phyloP scores from a whole-genome alignment of 2,329 filamentous ascomycete genomes.

The Paecilomyces fulvus region DNA sequence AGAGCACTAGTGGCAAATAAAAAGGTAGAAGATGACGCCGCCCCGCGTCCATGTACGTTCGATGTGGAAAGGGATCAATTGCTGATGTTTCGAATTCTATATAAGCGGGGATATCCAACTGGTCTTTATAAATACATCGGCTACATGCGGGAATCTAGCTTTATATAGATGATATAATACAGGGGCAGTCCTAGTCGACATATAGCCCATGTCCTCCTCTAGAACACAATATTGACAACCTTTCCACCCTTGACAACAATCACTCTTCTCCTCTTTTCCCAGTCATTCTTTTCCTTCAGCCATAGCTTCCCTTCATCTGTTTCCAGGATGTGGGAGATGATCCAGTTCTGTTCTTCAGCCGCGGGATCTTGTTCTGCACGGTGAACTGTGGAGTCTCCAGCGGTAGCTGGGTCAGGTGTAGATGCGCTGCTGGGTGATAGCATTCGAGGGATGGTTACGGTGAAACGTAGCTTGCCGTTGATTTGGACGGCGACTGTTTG shows the following conservation, averaged over 20 bases:
- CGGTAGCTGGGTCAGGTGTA: constrained; percentile 12
- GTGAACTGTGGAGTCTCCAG: constrained; percentile 15
- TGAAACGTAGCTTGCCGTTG: constrained; percentile 68
- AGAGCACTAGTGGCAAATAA: too few species aligned
- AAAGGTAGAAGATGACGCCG: too few species aligned
- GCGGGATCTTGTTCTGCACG: constrained; percentile 2
- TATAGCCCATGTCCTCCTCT: background rate
- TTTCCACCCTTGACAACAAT: constrained; percentile 60
- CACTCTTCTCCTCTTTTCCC: constrained; percentile 50
- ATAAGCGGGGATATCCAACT: background rate
- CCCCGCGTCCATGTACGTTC: background rate
- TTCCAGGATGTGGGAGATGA: constrained; percentile 53
- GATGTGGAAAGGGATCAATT: background rate
- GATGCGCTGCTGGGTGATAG: constrained; percentile 27
- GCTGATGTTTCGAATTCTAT: background rate
- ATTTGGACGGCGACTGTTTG: constrained; percentile 59
- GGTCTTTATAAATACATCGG: background rate
- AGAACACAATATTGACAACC: constrained; percentile 65
- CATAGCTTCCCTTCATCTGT: constrained; percentile 53
- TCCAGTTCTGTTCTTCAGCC: constrained; percentile 47
- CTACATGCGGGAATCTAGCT: background rate
- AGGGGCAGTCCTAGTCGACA: background rate
- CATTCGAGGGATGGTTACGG: constrained; percentile 53
- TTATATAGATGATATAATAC: background rate
- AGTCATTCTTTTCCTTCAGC: constrained; percentile 44